A percentile compares a stretch with the other conserved stretches of the same genome.
Conservation (phyloP, 2,329 filamentous ascomycete genomes). For the Phialocephala subalpina region DNA sequence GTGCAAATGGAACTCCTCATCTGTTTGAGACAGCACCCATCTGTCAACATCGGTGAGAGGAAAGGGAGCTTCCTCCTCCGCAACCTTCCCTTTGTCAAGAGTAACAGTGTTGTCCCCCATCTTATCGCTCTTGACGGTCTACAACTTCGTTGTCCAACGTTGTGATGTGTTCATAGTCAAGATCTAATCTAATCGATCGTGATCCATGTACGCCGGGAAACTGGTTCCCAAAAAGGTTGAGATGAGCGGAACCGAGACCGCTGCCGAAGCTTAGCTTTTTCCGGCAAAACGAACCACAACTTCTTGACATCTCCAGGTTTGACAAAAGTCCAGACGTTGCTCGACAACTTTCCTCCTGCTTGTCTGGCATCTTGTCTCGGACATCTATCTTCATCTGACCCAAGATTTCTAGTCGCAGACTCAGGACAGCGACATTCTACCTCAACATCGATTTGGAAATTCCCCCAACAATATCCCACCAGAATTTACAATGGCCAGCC, state of each 20-base stretch:
- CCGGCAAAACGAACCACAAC: slow-evolving; percentile 10
- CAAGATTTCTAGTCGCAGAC: neutral
- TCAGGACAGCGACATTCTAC: neutral
- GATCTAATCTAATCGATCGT: slow-evolving; percentile 28
- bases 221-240: slow-evolving; percentile 15
- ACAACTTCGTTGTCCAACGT: neutral
- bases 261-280: slow-evolving; percentile 18
- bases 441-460: neutral
- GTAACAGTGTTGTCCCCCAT: slow-evolving; percentile 16
- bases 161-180: slow-evolving; percentile 6
- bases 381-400: slow-evolving; percentile 1
- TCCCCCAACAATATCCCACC: slow-evolving; percentile 33
- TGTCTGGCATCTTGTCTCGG: neutral
- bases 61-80: slow-evolving; percentile 53
- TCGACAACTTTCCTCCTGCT: neutral
- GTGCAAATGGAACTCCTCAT: slow-evolving; percentile 75
- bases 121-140: neutral
- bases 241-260: slow-evolving; percentile 1
- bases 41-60: slow-evolving; percentile 66
- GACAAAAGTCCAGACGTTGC: slow-evolving; percentile 17
- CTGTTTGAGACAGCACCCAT: slow-evolving; percentile 67
- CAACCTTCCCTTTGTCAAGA: neutral
- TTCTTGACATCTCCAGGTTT: slow-evolving; percentile 16
- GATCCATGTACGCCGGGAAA: slow-evolving; percentile 27
- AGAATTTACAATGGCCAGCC: slow-evolving; percentile 28